Base-by-base conservation (phyloP, 2,329 filamentous ascomycete genomes). In the Paracoccidioides lutzii region DNA sequence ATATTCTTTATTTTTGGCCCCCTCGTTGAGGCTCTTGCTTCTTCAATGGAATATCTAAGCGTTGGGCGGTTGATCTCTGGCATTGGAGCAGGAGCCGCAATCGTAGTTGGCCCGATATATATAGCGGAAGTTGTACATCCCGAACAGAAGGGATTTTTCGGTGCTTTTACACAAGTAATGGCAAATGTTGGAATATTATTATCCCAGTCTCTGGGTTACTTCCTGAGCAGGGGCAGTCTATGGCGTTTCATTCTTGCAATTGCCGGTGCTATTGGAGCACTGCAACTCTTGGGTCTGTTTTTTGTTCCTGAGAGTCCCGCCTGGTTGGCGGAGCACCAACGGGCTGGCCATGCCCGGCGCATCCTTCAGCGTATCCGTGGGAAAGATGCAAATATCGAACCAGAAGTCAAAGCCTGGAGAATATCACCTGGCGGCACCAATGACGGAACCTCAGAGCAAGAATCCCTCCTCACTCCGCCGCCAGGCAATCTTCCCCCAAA, bases 91-190 rank as follows among this genome's bases (percentile, higher is more conserved):
- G 93, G 93, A 28, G 88, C 90, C 2, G 82, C 90, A 1, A 91
- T 93, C 2, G 93, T 98, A 22, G 88, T 96, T 40, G 90, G 94
- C 2, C 93, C 93, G 0, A 81, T 98, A 22, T 98, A 95, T 75
- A 89, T 98, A 62, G 90, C 89, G 48, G 93, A 98, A 71, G 81
- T 96, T 32, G 85, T 90, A 0, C 93, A 91, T 3, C 82, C 82
- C 0, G 74, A 77, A 14, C 80, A 85, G 61, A 81, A 84, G 55
- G 90, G 90, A 4, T 82, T 95, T 59, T 97, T 95, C 63, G 82
- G 82, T 9, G 76, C 78, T 40, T 74, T 94, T 71, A 97, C 93
- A 0, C 91, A 98, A 68, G 84, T 97, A 65, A 90, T 90, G 71
- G 90, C 90, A 75, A 97, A 97, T 65, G 75, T 90, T 30, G 93